phyloP scores from a whole-genome alignment of 768 basidiomycete genomes.

The Dentipellis fragilis region DNA sequence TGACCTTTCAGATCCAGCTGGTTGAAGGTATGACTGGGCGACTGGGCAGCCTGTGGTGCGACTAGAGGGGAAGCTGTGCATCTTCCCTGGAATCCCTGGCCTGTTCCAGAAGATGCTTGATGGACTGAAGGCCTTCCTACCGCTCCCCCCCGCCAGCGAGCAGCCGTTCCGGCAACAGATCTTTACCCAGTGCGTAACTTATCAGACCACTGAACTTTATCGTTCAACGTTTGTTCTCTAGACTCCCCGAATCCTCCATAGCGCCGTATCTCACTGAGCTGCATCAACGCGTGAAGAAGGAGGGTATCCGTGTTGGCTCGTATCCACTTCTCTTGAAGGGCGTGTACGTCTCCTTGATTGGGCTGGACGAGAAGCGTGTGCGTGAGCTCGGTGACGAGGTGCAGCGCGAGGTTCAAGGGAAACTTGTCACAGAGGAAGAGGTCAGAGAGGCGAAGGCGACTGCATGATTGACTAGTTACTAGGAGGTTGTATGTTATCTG shows the following conservation, averaged over 20 bases:
- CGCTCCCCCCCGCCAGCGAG: slow-evolving; percentile 64
- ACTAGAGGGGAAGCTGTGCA: slow-evolving; percentile 75
- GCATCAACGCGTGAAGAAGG: slow-evolving; percentile 58
- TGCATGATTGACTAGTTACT: neutral
- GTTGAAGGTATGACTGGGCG: neutral
- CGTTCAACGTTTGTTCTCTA: neutral
- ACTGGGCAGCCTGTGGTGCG: slow-evolving; percentile 71
- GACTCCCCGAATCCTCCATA: slow-evolving; percentile 68
- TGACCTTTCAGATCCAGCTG: neutral
- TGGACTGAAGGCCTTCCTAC: slow-evolving; percentile 60
- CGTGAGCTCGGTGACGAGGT: slow-evolving; percentile 53
- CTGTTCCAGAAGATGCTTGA: slow-evolving; percentile 79
- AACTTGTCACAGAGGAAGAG: slow-evolving; percentile 56
- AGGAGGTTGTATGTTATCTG: neutral
- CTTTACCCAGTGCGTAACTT: slow-evolving; percentile 57
- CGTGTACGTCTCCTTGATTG: slow-evolving; percentile 58
- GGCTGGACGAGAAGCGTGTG: slow-evolving; percentile 34
- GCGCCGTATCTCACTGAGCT: slow-evolving; percentile 80
- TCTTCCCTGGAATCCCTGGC: slow-evolving; percentile 85
- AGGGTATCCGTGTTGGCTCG: slow-evolving; percentile 76
- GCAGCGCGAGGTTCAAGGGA: slow-evolving; percentile 45
- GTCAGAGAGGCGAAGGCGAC: slow-evolving; percentile 34
- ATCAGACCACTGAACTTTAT: slow-evolving; percentile 8
- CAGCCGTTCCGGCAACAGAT: slow-evolving; percentile 76
- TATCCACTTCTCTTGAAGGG: slow-evolving; percentile 54